A percentile compares a stretch with the other conserved stretches of the same genome.
These are phyloP conservation scores for Thozetella sp. DNA, from an alignment of 495 filamentous ascomycete species.

Conservation along the genomic window DNA sequence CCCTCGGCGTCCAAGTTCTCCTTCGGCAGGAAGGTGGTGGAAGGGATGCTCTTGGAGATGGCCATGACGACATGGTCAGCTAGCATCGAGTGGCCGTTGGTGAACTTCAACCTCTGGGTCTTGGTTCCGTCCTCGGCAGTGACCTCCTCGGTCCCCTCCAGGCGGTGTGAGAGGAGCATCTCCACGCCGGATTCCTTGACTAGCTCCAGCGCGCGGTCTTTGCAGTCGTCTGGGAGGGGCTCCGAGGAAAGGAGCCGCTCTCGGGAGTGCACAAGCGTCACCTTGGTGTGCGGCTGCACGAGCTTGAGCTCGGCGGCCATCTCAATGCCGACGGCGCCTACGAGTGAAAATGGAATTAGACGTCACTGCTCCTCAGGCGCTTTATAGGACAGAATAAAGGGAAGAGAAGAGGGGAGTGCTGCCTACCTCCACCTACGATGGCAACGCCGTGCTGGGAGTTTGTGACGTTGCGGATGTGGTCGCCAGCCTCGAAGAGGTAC, in stretches of 20 bases:
- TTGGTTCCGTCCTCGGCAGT: slow-evolving; percentile 22
- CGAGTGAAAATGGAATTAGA: slow-evolving; percentile 7
- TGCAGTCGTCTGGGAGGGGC: slow-evolving; percentile 66
- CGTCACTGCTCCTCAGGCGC: background rate
- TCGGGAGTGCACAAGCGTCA: slow-evolving; percentile 71
- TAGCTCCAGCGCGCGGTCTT: slow-evolving; percentile 49
- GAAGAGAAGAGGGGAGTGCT: slow-evolving; percentile 4
- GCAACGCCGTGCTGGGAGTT: slow-evolving; percentile 50
- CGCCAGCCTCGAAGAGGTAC: slow-evolving; percentile 57
- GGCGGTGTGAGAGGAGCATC: slow-evolving; percentile 50
- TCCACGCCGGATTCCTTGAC: slow-evolving; percentile 58
- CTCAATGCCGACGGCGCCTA: slow-evolving; percentile 71
- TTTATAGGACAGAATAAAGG: background rate
- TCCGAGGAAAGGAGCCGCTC: slow-evolving; percentile 65
- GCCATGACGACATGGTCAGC: slow-evolving; percentile 63
- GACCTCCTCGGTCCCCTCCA: slow-evolving; percentile 35
- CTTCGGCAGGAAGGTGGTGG: slow-evolving; percentile 54
- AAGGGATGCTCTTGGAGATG: slow-evolving; percentile 55
- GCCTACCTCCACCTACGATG: slow-evolving; percentile 59
- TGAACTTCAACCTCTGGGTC: slow-evolving; percentile 49
- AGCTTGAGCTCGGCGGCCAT: slow-evolving; percentile 70
- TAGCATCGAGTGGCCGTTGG: slow-evolving; percentile 51
- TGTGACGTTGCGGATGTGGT: slow-evolving; percentile 39
- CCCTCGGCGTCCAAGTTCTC: slow-evolving; percentile 52
- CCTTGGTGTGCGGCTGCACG: slow-evolving; percentile 54